These are phyloP conservation scores for Rubus idaeus DNA, from an alignment of 306 rosid genomes.

Conservation along the genomic window DNA sequence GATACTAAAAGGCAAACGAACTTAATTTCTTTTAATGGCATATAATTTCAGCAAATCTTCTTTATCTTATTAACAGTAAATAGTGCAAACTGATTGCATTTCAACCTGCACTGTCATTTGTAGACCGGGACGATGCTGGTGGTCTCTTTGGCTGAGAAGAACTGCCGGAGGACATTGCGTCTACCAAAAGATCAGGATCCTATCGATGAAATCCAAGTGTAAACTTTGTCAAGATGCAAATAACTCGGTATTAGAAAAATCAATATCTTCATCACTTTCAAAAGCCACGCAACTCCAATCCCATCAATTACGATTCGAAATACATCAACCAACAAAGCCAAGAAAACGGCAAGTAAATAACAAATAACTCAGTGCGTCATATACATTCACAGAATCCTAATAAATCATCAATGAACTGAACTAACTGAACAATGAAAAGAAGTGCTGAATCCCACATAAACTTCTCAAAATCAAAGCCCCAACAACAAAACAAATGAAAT, in stretches of 20 bases:
- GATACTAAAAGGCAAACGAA: background rate
- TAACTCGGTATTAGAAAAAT: background rate
- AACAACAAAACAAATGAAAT: no score
- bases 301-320: background rate
- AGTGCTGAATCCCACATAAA: no score
- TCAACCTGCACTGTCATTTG: conserved; percentile 63
- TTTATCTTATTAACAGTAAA: background rate
- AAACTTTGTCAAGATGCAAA: conserved; percentile 8
- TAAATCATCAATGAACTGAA: background rate
- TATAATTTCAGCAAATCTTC: background rate
- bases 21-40: background rate
- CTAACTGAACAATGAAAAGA: background rate
- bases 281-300: background rate
- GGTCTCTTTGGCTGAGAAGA: conserved; percentile 69
- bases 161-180: conserved; percentile 57
- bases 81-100: conserved; percentile 14
- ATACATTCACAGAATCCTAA: background rate
- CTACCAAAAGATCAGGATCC: conserved; percentile 89
- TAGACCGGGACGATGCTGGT: conserved; percentile 42
- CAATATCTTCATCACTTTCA: background rate
- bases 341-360: background rate
- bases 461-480: background rate
- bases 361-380: background rate
- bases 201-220: conserved; percentile 32
- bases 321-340: background rate